phyloP scores from a whole-genome alignment of 768 basidiomycete genomes.

The Daedaleopsis sinensis region DNA sequence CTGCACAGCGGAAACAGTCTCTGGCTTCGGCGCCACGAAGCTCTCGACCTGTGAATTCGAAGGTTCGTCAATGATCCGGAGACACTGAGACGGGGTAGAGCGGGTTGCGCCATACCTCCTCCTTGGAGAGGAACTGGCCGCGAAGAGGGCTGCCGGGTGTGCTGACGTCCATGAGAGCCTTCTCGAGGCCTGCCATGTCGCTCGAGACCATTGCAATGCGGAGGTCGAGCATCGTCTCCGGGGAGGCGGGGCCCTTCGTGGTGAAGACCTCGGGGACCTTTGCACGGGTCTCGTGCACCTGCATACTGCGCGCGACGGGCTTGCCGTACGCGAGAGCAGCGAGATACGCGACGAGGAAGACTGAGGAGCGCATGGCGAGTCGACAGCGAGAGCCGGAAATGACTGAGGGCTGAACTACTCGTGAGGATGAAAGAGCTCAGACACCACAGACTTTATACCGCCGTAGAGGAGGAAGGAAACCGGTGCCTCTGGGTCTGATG shows the following conservation, averaged over 20 bases:
- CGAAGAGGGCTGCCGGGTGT: conserved; percentile 39
- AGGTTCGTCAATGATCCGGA: neutral
- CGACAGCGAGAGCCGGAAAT: conserved; percentile 1
- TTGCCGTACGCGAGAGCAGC: conserved; percentile 20
- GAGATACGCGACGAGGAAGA: conserved; percentile 21
- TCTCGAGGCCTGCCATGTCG: conserved; percentile 40
- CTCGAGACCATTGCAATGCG: conserved; percentile 40
- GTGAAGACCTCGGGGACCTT: conserved; percentile 33
- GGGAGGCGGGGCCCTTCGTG: conserved; percentile 31
- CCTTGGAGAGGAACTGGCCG: conserved; percentile 41
- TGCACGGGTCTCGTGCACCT: conserved; percentile 34
- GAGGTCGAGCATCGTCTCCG: conserved; percentile 36
- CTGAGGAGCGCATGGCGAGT: conserved; percentile 21
- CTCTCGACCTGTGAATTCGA: conserved; percentile 26
- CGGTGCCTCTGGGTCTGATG: neutral
- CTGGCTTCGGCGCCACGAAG: conserved; percentile 30
- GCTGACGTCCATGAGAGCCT: conserved; percentile 40
- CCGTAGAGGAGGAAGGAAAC: neutral
- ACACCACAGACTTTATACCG: neutral
- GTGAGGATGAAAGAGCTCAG: neutral
- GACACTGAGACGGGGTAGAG: neutral
- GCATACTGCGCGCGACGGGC: conserved; percentile 26
- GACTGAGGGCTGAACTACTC: neutral
- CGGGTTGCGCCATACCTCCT: conserved; percentile 33
- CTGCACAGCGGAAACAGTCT: conserved; percentile 30